These are phyloP conservation scores for Hypoxylon sp. DNA, from an alignment of 2,329 filamentous ascomycete genomes.

Conservation along the genomic window DNA sequence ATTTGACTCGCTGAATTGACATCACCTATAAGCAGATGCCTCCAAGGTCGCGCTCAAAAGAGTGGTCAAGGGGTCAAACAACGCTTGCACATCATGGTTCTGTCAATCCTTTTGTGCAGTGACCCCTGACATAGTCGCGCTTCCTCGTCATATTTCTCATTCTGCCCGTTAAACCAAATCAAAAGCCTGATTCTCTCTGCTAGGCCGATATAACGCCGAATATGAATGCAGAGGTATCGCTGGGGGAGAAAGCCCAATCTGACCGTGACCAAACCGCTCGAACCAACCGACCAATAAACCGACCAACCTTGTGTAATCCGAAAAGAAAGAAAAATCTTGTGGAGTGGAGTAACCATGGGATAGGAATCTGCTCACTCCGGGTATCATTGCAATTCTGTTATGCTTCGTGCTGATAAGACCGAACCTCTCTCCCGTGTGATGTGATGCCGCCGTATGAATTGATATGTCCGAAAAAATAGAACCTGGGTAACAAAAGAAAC, in stretches of 20 bases:
- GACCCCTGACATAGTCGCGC: neutral
- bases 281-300: constrained; percentile 30
- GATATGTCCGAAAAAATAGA: constrained; percentile 24
- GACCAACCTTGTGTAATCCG: constrained; percentile 37
- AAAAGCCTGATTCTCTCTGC: constrained; percentile 44
- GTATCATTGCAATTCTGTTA: constrained; percentile 53
- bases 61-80: neutral
- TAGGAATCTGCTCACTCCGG: constrained; percentile 51
- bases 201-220: constrained; percentile 47
- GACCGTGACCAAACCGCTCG: constrained; percentile 36
- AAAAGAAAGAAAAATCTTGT: constrained; percentile 43
- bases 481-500: constrained; percentile 30
- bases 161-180: constrained; percentile 26
- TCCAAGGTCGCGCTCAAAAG: constrained; percentile 1
- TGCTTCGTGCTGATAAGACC: constrained; percentile 50
- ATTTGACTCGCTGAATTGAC: constrained; percentile 1
- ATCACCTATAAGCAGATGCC: constrained; percentile 3
- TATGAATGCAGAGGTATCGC: constrained; percentile 50
- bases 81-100: neutral
- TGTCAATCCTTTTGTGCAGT: constrained; percentile 3
- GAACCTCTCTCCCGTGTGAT: constrained; percentile 32
- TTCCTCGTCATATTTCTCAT: constrained; percentile 6
- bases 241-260: constrained; percentile 36
- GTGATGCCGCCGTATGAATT: constrained; percentile 38
- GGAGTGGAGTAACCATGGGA: constrained; percentile 51